Conservation (phyloP, 805 yeast species). For the Candida golubevii region DNA sequence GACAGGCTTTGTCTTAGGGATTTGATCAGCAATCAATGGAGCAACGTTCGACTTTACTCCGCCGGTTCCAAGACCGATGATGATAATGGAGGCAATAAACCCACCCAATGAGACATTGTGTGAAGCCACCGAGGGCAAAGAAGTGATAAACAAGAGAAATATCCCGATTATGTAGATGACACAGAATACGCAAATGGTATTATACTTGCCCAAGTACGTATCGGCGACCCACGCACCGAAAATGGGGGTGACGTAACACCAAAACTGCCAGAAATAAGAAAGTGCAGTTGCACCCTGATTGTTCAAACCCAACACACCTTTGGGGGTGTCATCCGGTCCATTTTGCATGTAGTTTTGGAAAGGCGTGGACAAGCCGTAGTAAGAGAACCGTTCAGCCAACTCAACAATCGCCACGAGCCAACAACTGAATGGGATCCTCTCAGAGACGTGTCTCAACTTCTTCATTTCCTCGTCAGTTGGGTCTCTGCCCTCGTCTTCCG, state of each 20-base stretch:
- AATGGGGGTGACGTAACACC: conserved; percentile 78
- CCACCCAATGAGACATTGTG: conserved; percentile 59
- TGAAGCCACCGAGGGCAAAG: conserved; percentile 55
- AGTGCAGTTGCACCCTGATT: conserved; percentile 64
- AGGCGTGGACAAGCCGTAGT: conserved; percentile 73
- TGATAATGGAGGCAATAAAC: conserved; percentile 48
- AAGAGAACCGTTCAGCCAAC: conserved; percentile 76
- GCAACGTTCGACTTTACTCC: conserved; percentile 76
- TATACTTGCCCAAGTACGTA: conserved; percentile 67
- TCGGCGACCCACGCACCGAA: conserved; percentile 75
- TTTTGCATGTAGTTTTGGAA: conserved; percentile 76
- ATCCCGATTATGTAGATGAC: conserved; percentile 58
- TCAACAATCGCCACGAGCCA: conserved; percentile 68
- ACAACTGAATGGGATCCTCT: conserved; percentile 47
- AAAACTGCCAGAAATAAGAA: conserved; percentile 73
- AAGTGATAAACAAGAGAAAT: conserved; percentile 61
- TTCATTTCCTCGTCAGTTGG: conserved; percentile 53
- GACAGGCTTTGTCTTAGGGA: conserved; percentile 37
- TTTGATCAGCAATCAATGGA: conserved; percentile 59
- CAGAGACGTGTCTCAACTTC: conserved; percentile 50
- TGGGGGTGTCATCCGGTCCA: conserved; percentile 32
- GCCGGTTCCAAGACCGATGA: conserved; percentile 75
- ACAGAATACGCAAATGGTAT: conserved; percentile 59
- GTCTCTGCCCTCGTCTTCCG: conserved; percentile 32
- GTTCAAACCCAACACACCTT: conserved; percentile 58